phyloP scores from a whole-genome alignment of 2,329 filamentous ascomycete genomes.

The Colletotrichum australisinense region DNA sequence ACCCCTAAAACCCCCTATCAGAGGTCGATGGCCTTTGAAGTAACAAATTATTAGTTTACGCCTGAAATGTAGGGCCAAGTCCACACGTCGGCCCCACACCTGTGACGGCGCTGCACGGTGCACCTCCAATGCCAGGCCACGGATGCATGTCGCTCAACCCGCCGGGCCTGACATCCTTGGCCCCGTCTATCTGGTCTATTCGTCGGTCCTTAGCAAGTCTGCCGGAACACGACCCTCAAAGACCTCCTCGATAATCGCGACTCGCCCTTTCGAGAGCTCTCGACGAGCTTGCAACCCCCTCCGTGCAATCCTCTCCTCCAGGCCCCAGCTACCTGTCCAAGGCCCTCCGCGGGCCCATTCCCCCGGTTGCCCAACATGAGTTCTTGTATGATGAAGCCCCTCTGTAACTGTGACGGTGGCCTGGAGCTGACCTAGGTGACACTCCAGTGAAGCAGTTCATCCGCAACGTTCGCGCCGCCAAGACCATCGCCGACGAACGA shows the following conservation, averaged over 20 bases:
- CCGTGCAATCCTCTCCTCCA: background rate
- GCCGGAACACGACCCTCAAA: background rate
- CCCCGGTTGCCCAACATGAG: slow-evolving; percentile 48
- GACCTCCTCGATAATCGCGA: slow-evolving; percentile 7
- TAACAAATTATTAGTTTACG: background rate
- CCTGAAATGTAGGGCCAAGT: slow-evolving; percentile 30
- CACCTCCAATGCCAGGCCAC: slow-evolving; percentile 20
- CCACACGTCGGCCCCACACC: slow-evolving; percentile 4
- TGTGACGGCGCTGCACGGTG: slow-evolving; percentile 1
- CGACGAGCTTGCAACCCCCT: slow-evolving; percentile 9
- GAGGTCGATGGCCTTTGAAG: background rate
- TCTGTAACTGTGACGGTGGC: background rate
- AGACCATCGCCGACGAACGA: slow-evolving; percentile 98
- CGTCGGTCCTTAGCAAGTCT: slow-evolving; percentile 8
- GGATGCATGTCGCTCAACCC: slow-evolving; percentile 14
- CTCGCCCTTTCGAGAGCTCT: slow-evolving; percentile 22
- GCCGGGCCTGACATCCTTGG: slow-evolving; percentile 27
- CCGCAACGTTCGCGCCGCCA: slow-evolving; percentile 96
- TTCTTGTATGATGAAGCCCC: slow-evolving; percentile 46
- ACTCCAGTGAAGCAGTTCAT: slow-evolving; percentile 97
- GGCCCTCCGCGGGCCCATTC: slow-evolving; percentile 34
- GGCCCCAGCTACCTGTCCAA: slow-evolving; percentile 19
- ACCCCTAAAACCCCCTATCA: background rate
- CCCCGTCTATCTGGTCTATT: slow-evolving; percentile 34
- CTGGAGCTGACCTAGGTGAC: slow-evolving; percentile 18